A percentile compares a stretch with the other conserved stretches of the same genome.
phyloP scores from a whole-genome alignment of 2,329 filamentous ascomycete genomes.

The Nigrospora osmanthi region DNA sequence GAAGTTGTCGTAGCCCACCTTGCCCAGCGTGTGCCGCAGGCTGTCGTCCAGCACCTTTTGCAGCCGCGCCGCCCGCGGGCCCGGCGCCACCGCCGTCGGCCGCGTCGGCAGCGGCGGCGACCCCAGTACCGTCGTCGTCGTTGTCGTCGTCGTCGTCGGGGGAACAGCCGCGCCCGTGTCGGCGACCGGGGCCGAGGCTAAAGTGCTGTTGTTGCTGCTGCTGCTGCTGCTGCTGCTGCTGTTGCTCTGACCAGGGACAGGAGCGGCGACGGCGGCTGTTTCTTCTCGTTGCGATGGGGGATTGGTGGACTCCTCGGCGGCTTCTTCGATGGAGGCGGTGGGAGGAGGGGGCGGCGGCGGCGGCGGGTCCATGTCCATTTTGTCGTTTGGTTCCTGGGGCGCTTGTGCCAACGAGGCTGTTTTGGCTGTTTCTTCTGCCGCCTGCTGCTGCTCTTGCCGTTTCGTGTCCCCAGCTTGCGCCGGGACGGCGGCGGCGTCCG shows the following conservation, averaged over 20 bases:
- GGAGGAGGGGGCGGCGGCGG: slow-evolving; percentile 1
- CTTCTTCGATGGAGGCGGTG: too few relatives aligned
- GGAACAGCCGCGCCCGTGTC: too few relatives aligned
- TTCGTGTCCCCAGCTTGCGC: too few relatives aligned
- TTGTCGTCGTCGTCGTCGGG: slow-evolving; percentile 30
- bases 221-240: too few relatives aligned
- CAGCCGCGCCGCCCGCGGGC: slow-evolving; percentile 48
- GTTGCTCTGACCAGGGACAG: too few relatives aligned
- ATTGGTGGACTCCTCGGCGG: too few relatives aligned
- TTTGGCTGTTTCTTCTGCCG: background rate
- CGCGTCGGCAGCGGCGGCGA: slow-evolving; percentile 32
- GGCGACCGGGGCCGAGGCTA: slow-evolving; percentile 30
- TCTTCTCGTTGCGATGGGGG: background rate
- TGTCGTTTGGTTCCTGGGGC: slow-evolving; percentile 3
- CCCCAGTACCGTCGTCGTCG: slow-evolving; percentile 6
- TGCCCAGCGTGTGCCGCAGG: slow-evolving; percentile 44
- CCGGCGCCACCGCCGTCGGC: slow-evolving; percentile 38
- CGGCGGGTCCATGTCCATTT: slow-evolving; percentile 6
- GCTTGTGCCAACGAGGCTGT: background rate
- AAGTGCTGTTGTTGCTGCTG: too few relatives aligned
- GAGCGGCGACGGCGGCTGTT: too few relatives aligned
- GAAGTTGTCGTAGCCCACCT: slow-evolving; percentile 50
- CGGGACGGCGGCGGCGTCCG: background rate
- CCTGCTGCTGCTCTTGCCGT: background rate
- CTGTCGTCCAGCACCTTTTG: slow-evolving; percentile 44